Evolutionary conservation across 208 protist genomes (phyloP).

Genomic region (Phytomonas sp.): DNA sequence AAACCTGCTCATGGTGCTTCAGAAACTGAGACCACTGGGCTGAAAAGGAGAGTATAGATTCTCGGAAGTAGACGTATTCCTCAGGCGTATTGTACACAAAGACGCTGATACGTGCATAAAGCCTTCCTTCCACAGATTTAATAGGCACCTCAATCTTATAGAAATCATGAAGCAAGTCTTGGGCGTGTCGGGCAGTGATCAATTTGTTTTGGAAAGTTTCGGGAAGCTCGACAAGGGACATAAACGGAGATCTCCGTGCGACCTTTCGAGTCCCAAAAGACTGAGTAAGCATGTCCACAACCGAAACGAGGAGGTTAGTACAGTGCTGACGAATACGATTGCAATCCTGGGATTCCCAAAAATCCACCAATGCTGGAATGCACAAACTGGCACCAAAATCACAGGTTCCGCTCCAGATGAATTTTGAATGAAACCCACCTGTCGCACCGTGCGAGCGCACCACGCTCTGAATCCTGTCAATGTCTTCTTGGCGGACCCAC

Average conservation of each 20-base stretch:
- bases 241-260: constrained; percentile 61
- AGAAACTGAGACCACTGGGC: constrained; percentile 33
- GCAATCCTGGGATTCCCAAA: constrained; percentile 60
- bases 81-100: constrained; percentile 86
- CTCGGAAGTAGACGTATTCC: constrained; percentile 78
- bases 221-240: constrained; percentile 83
- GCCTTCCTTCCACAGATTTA: constrained; percentile 68
- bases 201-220: constrained; percentile 45
- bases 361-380: constrained; percentile 66
- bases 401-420: constrained; percentile 87
- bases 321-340: constrained; percentile 55
- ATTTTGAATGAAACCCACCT: constrained; percentile 80
- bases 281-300: constrained; percentile 53
- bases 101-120: constrained; percentile 79
- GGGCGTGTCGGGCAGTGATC: constrained; percentile 72
- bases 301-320: constrained; percentile 32
- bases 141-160: constrained; percentile 83
- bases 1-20: constrained; percentile 7
- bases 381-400: constrained; percentile 81
- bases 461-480: constrained; percentile 49
- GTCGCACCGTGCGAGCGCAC: constrained; percentile 84
- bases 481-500: constrained; percentile 43
- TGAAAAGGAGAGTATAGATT: constrained; percentile 55
- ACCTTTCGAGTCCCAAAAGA: constrained; percentile 62
- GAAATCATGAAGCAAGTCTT: constrained; percentile 66